These are phyloP conservation scores for Colletotrichum echinochloae DNA, from an alignment of 2,329 filamentous ascomycete species.

Conservation along the genomic window DNA sequence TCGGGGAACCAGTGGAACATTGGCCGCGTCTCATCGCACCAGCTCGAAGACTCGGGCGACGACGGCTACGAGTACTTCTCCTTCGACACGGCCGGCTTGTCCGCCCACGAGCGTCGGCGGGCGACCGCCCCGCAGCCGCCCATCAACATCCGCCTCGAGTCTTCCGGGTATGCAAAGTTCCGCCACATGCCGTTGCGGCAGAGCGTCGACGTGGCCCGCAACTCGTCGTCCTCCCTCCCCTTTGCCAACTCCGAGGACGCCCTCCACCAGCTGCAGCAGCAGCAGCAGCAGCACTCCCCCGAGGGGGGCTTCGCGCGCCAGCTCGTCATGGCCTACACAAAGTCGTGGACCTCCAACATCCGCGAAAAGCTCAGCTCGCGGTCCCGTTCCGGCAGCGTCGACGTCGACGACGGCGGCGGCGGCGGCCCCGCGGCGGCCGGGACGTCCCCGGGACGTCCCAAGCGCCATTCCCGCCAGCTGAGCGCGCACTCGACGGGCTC, in stretches of 20 bases:
- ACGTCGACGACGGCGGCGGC: conserved; percentile 32
- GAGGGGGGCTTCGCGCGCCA: conserved; percentile 62
- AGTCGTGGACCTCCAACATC: conserved; percentile 61
- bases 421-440: neutral
- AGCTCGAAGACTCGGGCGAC: conserved; percentile 56
- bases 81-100: conserved; percentile 40
- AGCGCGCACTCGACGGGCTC: conserved; percentile 37
- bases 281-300: conserved; percentile 21
- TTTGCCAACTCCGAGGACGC: conserved; percentile 37
- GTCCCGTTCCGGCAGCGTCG: conserved; percentile 43
- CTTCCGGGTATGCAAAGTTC: conserved; percentile 69
- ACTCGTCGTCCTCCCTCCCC: conserved; percentile 19
- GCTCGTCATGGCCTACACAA: conserved; percentile 68
- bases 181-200: conserved; percentile 59
- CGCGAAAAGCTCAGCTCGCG: conserved; percentile 57
- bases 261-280: conserved; percentile 20
- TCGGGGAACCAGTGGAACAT: conserved; percentile 82
- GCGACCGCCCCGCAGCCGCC: conserved; percentile 49
- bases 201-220: conserved; percentile 48
- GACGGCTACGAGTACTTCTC: conserved; percentile 46
- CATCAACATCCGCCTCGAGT: conserved; percentile 66
- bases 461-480: conserved; percentile 37
- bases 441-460: conserved; percentile 16
- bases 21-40: conserved; percentile 70
- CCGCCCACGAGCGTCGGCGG: conserved; percentile 42